Evolutionary conservation across 208 protist genomes (phyloP), one percentile per base, ranked within the genome.

Genomic region (Trypanosoma rangeli): DNA sequence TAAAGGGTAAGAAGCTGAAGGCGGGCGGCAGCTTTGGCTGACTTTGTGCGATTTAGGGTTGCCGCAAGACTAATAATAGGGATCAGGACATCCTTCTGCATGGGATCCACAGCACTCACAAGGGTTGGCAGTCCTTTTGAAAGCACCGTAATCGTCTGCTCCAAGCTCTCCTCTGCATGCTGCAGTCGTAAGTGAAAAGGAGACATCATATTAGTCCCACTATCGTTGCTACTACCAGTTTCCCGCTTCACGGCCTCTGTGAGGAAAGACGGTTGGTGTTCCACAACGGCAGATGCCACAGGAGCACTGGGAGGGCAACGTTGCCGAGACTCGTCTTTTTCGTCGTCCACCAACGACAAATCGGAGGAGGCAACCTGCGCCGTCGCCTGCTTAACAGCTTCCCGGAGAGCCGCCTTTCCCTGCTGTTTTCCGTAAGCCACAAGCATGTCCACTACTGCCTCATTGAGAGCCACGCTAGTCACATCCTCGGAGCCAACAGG

Each of bases 1-100:
- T 84, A 89, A 18, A 94, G 77, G 3, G 73, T 76, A 20, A 94
- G 67, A 56, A 91, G 78, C 58, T 75, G 64, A 52, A 85, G 72
- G 9, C 85, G 76, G 46, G 79, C 74, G 18, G 80, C 64, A 12
- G 77, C 76, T 37, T 79, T 76, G 26, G 58, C 52, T 15, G 64
- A 66, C 54, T 68, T 81, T 31, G 68, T 82, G 12, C 57, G 29
- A 63, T 76, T 78, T 10, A 78, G 57, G 3, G 82, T 60, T 13
- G 83, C 82, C 31, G 78, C 68, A 16, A 73, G 71, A 18, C 73
- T 63, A 62, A 91, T 75, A 29, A 94, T 68, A 35, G 85, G 88
- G 55, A 91, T 78, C 5, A 94, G 72, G 13, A 80, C 70, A 52
- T 89, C 83, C 50, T 82, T 85, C 31, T 68, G 75, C 70, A 82